Percentiles rank a stretch among this genome's conserved stretches.
Conservation (phyloP, 805 yeast species). For the Suhomyces sp. region DNA sequence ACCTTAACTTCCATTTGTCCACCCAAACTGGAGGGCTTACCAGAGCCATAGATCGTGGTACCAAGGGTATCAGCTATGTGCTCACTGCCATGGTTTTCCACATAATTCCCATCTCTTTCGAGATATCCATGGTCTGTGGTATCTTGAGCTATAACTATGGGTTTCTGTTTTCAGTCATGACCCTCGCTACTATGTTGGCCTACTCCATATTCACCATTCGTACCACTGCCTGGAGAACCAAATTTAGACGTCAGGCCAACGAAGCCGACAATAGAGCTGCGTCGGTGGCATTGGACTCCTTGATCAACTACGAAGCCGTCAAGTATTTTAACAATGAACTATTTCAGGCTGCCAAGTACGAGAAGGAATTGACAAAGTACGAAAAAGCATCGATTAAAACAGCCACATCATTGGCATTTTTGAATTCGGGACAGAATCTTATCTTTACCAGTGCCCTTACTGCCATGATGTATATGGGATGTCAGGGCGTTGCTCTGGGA, state of each 20-base stretch:
- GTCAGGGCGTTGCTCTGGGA: slow-evolving; percentile 85
- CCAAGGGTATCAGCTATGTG: slow-evolving; percentile 93
- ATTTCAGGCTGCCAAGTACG: slow-evolving; percentile 76
- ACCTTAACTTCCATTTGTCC: slow-evolving; percentile 83
- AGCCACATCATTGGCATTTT: slow-evolving; percentile 77
- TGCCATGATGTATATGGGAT: slow-evolving; percentile 97
- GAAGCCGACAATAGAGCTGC: slow-evolving; percentile 96
- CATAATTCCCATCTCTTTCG: slow-evolving; percentile 87
- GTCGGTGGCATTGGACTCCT: slow-evolving; percentile 86
- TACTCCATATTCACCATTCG: slow-evolving; percentile 83
- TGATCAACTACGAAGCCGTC: slow-evolving; percentile 92
- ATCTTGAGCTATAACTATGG: slow-evolving; percentile 93
- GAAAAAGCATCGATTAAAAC: slow-evolving; percentile 74
- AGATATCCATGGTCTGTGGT: slow-evolving; percentile 90
- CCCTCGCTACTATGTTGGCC: slow-evolving; percentile 82
- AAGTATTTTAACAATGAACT: slow-evolving; percentile 90
- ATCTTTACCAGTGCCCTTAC: slow-evolving; percentile 88
- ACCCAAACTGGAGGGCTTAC: slow-evolving; percentile 96
- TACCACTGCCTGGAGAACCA: slow-evolving; percentile 96
- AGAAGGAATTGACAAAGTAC: slow-evolving; percentile 66
- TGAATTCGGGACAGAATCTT: slow-evolving; percentile 76
- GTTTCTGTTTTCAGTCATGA: slow-evolving; percentile 79
- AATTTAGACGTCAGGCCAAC: slow-evolving; percentile 82
- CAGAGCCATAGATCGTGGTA: slow-evolving; percentile 95
- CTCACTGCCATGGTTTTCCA: slow-evolving; percentile 97